phyloP scores from a whole-genome alignment of 108 stramenopile genomes.

The Heterococcus sp. region DNA sequence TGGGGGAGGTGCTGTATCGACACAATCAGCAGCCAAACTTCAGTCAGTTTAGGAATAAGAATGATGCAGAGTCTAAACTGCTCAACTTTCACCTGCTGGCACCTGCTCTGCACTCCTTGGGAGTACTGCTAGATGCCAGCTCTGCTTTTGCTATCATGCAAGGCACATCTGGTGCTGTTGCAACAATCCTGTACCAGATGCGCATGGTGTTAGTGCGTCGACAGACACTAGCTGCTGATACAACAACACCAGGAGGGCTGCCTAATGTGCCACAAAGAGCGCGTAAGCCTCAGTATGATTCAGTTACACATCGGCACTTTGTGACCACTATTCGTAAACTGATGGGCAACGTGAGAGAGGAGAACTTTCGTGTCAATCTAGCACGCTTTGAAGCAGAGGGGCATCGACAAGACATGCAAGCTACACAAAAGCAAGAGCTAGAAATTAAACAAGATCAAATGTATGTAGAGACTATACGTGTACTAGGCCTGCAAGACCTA shows the following conservation, averaged over 20 bases:
- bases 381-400: neutral
- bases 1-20: constrained; percentile 35
- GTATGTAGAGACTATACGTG: neutral
- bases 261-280: constrained; percentile 32
- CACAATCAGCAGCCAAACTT: constrained; percentile 45
- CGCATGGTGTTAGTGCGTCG: constrained; percentile 23
- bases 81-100: constrained; percentile 42
- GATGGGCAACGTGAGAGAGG: constrained; percentile 4
- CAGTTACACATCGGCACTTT: constrained; percentile 4
- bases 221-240: neutral
- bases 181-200: constrained; percentile 32
- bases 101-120: constrained; percentile 27
- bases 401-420: neutral
- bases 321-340: neutral
- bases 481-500: no score
- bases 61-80: constrained; percentile 36
- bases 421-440: neutral
- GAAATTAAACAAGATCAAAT: neutral
- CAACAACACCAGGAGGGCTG: neutral
- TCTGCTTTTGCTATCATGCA: constrained; percentile 40
- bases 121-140: constrained; percentile 35
- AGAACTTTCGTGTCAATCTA: constrained; percentile 6
- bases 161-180: constrained; percentile 15
- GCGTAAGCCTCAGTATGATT: constrained; percentile 25
- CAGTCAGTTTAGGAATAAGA: constrained; percentile 7